Base-by-base conservation (phyloP, 352 stramenopile species). In the Pelagophyceae sp. region DNA sequence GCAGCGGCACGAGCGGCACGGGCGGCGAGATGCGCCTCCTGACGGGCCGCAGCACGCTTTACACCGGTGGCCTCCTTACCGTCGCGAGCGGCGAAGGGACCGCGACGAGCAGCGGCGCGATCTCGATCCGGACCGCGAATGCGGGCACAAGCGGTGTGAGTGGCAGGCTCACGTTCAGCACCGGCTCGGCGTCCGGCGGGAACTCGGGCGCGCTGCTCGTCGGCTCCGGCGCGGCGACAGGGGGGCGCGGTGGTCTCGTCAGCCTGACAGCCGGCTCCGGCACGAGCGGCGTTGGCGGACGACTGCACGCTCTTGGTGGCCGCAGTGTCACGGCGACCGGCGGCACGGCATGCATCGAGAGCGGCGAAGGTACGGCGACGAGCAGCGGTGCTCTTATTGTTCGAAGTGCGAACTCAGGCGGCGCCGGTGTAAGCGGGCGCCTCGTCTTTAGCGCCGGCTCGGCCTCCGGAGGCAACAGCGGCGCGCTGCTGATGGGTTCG, bases 401-500 rank as follows among this genome's bases (percentile, higher is more conserved):
- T 58, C 45, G 11, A 51, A 81, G 83, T n/a, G 61, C 77, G 0
- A 83, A 87, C 60, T 80, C 79, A 37, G 83, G 54, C 25, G 50
- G 65, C 0, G 6, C 51, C 20, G 85, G 85, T 33, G 79, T 76
- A 3, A 85, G 77, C 37, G 85, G 85, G 31, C 60, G 61, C 23
- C 65, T 89, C 65, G 60, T 76, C 15, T 60, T 87, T 27, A 75
- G 63, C 23, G 85, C 82, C 29, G 84, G 84, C 38, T 83, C 81
- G 20, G 78, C 82, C 38, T 83, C 60, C 32, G 75, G 38, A 25
- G 89, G 89, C 37, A 85, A 89, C 72, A 91, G 87, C 5, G 91
- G 91, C 27, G 63, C 80, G 29, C 85, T 95, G 60, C 80, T 78
- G 0, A 50, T 96, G 5, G 82, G 75, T 27, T 92, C 89, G 17